These are phyloP conservation scores for Fusarium chuoi DNA, from an alignment of 2,329 filamentous ascomycete genomes.

Conservation along the genomic window DNA sequence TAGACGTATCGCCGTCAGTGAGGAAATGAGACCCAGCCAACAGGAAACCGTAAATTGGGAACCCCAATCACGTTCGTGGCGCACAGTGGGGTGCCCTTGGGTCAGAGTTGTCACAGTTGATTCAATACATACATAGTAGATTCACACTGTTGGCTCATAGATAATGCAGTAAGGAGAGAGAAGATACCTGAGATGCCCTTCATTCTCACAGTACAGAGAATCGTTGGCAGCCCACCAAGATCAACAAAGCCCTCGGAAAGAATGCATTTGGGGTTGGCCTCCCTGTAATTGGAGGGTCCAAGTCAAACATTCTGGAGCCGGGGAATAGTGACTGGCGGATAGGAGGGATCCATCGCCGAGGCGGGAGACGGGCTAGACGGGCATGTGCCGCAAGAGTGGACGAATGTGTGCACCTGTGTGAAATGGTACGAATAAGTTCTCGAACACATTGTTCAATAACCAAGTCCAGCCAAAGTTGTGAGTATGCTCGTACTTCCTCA, in stretches of 20 bases:
- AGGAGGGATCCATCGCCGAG: slow-evolving; percentile 30
- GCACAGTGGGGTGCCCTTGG: slow-evolving; percentile 10
- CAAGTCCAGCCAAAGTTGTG: not conserved
- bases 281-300: slow-evolving; percentile 22
- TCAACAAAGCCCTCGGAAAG: not conserved
- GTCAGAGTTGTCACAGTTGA: not conserved
- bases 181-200: not conserved
- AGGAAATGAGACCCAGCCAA: slow-evolving; percentile 22
- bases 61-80: slow-evolving; percentile 22
- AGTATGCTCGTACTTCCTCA: not conserved
- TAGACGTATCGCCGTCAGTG: not conserved
- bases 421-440: slow-evolving; percentile 1
- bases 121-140: not conserved
- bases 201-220: not conserved
- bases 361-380: slow-evolving; percentile 23
- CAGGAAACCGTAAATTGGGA: slow-evolving; percentile 10
- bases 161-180: not conserved
- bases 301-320: slow-evolving; percentile 25
- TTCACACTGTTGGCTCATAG: not conserved
- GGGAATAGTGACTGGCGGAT: slow-evolving; percentile 21
- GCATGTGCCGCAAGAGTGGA: slow-evolving; percentile 20
- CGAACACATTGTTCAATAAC: slow-evolving; percentile 6
- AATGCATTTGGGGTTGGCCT: slow-evolving; percentile 18
- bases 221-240: not conserved
- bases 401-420: slow-evolving; percentile 6